phyloP scores from a whole-genome alignment of 331 rosid species.

The Quercus lobata region DNA sequence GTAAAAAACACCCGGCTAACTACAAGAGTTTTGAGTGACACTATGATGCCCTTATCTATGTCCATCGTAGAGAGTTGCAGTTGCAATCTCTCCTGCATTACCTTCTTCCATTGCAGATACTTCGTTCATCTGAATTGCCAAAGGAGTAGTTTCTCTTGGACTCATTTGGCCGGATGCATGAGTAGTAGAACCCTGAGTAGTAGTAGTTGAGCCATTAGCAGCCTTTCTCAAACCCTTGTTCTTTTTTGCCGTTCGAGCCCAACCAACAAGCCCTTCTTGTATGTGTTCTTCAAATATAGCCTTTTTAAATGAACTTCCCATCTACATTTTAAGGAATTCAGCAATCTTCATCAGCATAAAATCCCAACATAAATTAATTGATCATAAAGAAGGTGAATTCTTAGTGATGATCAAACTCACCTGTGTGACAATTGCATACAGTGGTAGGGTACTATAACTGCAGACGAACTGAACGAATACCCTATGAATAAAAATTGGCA shows the following conservation, averaged over 20 bases:
- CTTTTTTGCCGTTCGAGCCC: conserved; percentile 11
- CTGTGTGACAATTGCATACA: too few species aligned
- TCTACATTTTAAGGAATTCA: conserved; percentile 19
- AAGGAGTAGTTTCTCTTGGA: too few species aligned
- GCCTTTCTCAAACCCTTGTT: conserved; percentile 20
- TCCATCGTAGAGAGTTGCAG: background rate
- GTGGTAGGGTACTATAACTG: too few species aligned
- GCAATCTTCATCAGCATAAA: background rate
- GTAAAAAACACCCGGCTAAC: too few species aligned
- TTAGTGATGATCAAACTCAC: too few species aligned
- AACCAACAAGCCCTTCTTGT: too few species aligned
- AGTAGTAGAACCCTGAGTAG: background rate
- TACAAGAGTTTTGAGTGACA: background rate
- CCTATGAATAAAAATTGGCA: conserved; percentile 18
- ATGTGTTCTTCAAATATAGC: background rate
- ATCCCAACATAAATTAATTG: background rate
- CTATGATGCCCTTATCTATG: background rate
- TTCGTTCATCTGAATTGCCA: too few species aligned
- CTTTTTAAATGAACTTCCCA: conserved; percentile 50
- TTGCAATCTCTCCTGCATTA: background rate
- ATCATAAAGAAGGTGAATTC: too few species aligned
- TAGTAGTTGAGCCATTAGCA: background rate
- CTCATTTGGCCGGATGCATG: too few species aligned
- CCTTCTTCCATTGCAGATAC: too few species aligned
- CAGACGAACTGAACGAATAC: conserved; percentile 9